Evolutionary conservation across 179 eudicot species (phyloP).

Genomic region (Corrigiola litoralis): DNA sequence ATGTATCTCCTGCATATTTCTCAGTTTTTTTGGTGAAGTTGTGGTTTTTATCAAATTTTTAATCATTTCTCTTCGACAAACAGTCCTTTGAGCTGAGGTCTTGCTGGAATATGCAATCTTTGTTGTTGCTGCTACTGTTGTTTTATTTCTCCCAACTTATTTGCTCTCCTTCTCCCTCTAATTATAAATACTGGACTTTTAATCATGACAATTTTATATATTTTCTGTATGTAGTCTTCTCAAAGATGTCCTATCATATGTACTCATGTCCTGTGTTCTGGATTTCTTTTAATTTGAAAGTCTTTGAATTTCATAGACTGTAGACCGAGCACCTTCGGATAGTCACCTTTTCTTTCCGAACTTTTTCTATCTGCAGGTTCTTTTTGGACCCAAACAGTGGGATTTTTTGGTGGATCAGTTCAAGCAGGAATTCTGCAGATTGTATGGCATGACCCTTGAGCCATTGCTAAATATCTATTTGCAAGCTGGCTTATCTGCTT

Average conservation of each 20-base stretch:
- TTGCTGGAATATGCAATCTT: neutral
- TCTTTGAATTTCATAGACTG: neutral
- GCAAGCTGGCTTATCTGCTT: constrained; percentile 95
- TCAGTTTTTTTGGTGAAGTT: neutral
- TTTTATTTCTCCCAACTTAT: neutral
- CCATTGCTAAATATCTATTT: constrained; percentile 86
- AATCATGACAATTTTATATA: neutral
- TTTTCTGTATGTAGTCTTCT: neutral
- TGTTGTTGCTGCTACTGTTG: neutral
- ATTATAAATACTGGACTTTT: neutral
- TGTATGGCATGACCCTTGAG: constrained; percentile 96
- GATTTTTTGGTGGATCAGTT: constrained; percentile 83
- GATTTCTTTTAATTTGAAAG: neutral
- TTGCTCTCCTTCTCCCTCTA: neutral
- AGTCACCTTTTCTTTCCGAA: neutral
- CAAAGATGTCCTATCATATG: too few species aligned
- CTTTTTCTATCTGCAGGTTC: constrained; percentile 49
- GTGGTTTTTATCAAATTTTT: neutral
- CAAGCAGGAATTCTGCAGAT: constrained; percentile 86
- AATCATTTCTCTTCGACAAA: neutral
- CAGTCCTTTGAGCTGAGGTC: neutral
- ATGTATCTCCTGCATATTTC: neutral
- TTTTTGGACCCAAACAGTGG: constrained; percentile 94
- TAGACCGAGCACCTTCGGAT: neutral
- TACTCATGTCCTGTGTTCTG: neutral